Base-by-base conservation (phyloP, 2,329 filamentous ascomycete species). In the Pseudogymnoascus pannorum region DNA sequence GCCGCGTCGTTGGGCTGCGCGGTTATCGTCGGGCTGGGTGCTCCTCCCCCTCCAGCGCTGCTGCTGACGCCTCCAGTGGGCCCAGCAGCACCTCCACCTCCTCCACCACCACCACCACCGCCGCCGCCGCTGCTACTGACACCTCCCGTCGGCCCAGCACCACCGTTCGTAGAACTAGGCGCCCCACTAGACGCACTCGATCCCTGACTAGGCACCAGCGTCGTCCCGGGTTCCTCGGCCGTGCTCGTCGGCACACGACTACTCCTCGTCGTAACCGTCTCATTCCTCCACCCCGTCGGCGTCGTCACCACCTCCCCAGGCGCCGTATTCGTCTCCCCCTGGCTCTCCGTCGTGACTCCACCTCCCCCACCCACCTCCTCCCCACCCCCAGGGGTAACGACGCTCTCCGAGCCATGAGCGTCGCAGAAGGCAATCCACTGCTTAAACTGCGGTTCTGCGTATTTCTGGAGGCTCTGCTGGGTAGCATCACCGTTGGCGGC, bases 351-450 rank as follows among this genome's bases (percentile, higher is more conserved):
- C 3, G 38, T 42, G 1, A 22, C 18, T 2, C 2, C 38, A 1
- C 38, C 38, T 1, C 38, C 38, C 5, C 38, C 38, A 6, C 5
- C 11, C 9, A 20, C 16, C 0, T 12, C 16, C 38, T 42, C 3
- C 5, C 38, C 18, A 4, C 18, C 38, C 1, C 38, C 38, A 2
- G 38, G 38, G 1, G 4, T 2, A 14, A 66, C 22, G 8, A 62
- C 61, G 8, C 63, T 51, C 24, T 65, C 60, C 2, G 64, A 38
- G 1, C 38, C n/a, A 20, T 66, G 63, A 5, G 64, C 59, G 14
- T n/a, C 54, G 57, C 69, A 71, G 61, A 68, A 71, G 18, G 61
- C 24, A 16, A 71, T 31, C 61, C 69, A 71, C 2, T 58, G 66
- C 20, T 5, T 59, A n/a, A 70, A 70, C 6, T 42, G 12, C 11